A percentile compares a stretch with the other conserved stretches of the same genome.
Conservation (phyloP, 495 filamentous ascomycete genomes). For the Echria macrotheca region DNA sequence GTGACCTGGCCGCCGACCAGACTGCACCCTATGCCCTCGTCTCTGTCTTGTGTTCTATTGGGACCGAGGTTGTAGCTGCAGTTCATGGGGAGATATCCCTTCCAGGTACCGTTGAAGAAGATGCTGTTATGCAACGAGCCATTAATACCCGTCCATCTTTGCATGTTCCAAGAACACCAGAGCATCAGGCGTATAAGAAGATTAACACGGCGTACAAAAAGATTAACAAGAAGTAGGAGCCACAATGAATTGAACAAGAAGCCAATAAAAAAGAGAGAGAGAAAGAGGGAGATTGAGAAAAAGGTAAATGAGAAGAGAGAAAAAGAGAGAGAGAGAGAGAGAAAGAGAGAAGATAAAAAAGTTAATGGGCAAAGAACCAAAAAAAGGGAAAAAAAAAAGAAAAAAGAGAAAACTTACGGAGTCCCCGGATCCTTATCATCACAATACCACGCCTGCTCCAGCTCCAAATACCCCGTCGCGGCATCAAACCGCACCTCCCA, state of each 20-base stretch:
- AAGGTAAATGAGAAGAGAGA: too few species aligned
- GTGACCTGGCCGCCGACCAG: background rate
- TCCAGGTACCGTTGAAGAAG: background rate
- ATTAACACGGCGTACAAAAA: too few species aligned
- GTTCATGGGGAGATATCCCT: background rate
- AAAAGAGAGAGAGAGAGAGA: too few species aligned
- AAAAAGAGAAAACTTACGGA: slow-evolving; percentile 1
- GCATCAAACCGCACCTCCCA: background rate
- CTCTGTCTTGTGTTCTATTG: too few species aligned
- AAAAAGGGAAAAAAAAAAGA: background rate
- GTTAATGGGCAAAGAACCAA: background rate
- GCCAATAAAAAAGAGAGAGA: too few species aligned
- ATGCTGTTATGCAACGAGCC: slow-evolving; percentile 33
- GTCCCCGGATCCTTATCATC: background rate
- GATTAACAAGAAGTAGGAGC: too few species aligned
- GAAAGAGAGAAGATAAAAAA: too few species aligned
- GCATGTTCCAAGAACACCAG: too few species aligned
- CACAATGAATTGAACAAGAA: too few species aligned
- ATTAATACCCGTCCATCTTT: background rate
- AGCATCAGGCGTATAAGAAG: too few species aligned
- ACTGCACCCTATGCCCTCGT: background rate
- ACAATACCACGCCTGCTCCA: background rate
- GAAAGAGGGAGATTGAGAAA: too few species aligned
- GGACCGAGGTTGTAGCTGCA: background rate
- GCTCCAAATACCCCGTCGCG: background rate